Base-by-base conservation (phyloP, 1,139 yeast species). In the Entelexis sorbosivorans region DNA sequence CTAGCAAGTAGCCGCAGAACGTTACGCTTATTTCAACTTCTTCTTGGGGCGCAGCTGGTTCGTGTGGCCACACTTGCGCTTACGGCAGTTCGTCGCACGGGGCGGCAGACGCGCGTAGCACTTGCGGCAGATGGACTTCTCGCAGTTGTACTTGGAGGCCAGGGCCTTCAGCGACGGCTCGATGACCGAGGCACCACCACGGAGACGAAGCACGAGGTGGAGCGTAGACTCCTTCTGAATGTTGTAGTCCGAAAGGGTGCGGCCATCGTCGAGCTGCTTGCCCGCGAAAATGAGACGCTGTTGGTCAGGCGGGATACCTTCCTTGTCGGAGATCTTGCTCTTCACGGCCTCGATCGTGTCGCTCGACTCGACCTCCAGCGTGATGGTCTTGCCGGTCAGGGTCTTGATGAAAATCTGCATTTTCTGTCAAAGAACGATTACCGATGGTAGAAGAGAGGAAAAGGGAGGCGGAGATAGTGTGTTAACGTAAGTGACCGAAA, bases 31-130 rank as follows among this genome's bases (percentile, higher is more conserved):
- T 82, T 89, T 89, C 76, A 88, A 84, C 88, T 91, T 91, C 95
- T 91, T 91, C 95, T 89, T 89, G 78, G 96, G 96, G 82, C 97
- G 88, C 77, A 91, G 86, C 81, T 91, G 98, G 82, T 91, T 91
- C 75, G 96, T 81, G 94, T 91, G 98, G 71, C 98, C 98, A 78
- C 98, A 91, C 83, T 91, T 91, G 87, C 96, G 88, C 97, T 91
- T 91, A 82, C 98, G 88, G 83, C 98, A 91, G 96, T 91, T 91
- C 77, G 97, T 91, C 69, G 98, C 98, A 84, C 97, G 91, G 76
- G 97, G 96, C 72, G 98, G 98, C 73, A 91, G 88, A 82, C 98
- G 93, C 69, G 98, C 97, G 83, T 91, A 91, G 81, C 98, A 91
- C 76, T 88, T 86, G 78, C 98, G 94, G 82, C 98, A 91, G 73